Evolutionary conservation across 805 yeast genomes (phyloP).

Genomic region (Metschnikowia picachoensis): DNA sequence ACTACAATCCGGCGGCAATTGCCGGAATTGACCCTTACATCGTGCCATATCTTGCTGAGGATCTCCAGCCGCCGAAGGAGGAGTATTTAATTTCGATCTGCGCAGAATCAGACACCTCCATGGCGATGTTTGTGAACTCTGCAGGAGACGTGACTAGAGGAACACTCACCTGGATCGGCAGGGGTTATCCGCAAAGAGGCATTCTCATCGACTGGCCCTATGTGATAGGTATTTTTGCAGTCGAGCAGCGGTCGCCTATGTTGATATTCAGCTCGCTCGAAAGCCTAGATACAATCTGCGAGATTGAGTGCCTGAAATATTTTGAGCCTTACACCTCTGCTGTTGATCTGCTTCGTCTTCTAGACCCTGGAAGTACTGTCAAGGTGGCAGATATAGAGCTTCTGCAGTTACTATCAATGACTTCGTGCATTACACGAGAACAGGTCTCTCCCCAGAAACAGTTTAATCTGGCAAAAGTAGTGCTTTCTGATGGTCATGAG

Average conservation of each 20-base stretch:
- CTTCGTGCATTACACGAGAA: conserved; percentile 1
- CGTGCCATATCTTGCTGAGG: conserved; percentile 14
- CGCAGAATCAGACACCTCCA: conserved; percentile 31
- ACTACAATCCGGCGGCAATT: conserved; percentile 18
- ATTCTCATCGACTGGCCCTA: conserved; percentile 36
- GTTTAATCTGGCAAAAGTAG: conserved; percentile 2
- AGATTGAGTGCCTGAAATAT: background rate
- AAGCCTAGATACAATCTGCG: no score
- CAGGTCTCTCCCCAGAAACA: conserved; percentile 3
- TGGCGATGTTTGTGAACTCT: conserved; percentile 39
- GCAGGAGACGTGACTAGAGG: conserved; percentile 41
- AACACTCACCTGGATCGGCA: conserved; percentile 35
- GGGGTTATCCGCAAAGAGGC: conserved; percentile 35
- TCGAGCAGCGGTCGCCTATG: conserved; percentile 1
- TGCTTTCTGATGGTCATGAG: conserved; percentile 4
- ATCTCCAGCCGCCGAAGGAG: conserved; percentile 16
- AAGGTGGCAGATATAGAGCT: conserved; percentile 8
- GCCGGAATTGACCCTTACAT: conserved; percentile 9
- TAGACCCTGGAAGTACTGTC: background rate
- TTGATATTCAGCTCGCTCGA: conserved; percentile 21
- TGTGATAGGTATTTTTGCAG: conserved; percentile 27
- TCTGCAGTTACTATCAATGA: conserved; percentile 8
- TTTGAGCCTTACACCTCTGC: background rate
- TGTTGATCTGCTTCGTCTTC: background rate
- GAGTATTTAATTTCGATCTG: conserved; percentile 33